Evolutionary conservation across 1,284 basidiomycete species (phyloP).

Genomic region (Puccinia hordei): DNA sequence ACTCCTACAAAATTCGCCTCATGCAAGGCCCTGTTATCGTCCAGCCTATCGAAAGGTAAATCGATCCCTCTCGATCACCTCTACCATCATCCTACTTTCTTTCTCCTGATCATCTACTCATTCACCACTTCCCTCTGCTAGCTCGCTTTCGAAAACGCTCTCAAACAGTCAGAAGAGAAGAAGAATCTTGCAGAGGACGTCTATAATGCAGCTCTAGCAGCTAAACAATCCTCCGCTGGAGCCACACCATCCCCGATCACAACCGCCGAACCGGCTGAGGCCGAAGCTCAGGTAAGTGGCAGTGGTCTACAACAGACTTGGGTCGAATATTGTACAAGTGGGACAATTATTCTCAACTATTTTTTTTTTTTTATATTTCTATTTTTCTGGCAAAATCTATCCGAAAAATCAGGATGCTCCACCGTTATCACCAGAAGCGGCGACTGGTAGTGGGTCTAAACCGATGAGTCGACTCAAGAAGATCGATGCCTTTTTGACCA

Average conservation of each 20-base stretch:
- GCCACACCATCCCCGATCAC: neutral
- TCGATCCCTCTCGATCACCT: neutral
- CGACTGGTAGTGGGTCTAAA: neutral
- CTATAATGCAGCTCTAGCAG: constrained; percentile 3
- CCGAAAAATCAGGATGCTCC: neutral
- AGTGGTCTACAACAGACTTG: neutral
- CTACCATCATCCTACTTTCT: too few species aligned
- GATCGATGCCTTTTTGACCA: neutral
- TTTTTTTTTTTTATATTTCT: too few species aligned
- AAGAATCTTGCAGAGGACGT: constrained; percentile 15
- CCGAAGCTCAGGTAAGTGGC: neutral
- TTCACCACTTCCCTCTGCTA: neutral
- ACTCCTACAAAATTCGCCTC: neutral
- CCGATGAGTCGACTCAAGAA: constrained; percentile 7
- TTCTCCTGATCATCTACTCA: neutral
- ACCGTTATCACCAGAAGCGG: neutral
- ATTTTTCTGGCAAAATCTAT: too few species aligned
- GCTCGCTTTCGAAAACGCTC: constrained; percentile 23
- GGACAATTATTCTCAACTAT: neutral
- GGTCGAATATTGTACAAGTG: neutral
- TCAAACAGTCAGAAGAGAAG: constrained; percentile 2
- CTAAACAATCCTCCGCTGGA: neutral
- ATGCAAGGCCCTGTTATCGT: constrained; percentile 14
- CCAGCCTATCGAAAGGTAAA: constrained; percentile 20
- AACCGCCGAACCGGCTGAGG: neutral